Evolutionary conservation across 2,329 filamentous ascomycete genomes (phyloP), one percentile per base, ranked within the genome.

Genomic region (Pseudocercospora musae): DNA sequence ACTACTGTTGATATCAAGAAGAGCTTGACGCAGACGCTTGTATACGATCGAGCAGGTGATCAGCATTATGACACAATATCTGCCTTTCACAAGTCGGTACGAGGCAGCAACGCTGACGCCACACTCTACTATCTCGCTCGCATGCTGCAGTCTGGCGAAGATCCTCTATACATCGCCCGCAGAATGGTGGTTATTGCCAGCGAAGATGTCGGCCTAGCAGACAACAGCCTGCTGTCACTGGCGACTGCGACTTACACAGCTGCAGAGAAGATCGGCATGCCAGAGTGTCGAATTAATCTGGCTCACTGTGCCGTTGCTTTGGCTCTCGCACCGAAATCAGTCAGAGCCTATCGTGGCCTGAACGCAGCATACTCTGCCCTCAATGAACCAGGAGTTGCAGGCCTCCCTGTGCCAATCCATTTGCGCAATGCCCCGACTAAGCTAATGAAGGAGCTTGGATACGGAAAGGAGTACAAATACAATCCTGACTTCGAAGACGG

Each of bases 21-120:
- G 1, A 85, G 90, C 2, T 82, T 99, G 9, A 98, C 94, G 2
- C 93, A 93, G 74, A 98, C 94, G 0, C 82, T 98, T 1, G 92
- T 98, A 13, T 98, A 98, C 77, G 95, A 99, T 76, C 87, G 95
- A 59, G 91, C 90, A 0, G 94, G 95, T 57, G 95, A 99, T 77
- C 92, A 96, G 75, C 95, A 98, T 78, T 99, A 98, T 79, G 94
- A 99, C 74, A 95, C 91, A 58, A 98, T 99, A 72, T 96, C 91
- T 0, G 95, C 95, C 29, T 95, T 98, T 71, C 95, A 98, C 83
- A 99, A 99, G 73, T 92, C 92, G 2, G 88, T 98, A 9, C 89
- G 95, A 50, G 95, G 95, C 44, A 89, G 87, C 59, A 89, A 97
- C 72, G 77, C 94, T 0, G 90, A 98, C 75, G 95, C 94, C 0